Conservation (phyloP, 345 rosid genomes). For the Abelmoschus esculentus region DNA sequence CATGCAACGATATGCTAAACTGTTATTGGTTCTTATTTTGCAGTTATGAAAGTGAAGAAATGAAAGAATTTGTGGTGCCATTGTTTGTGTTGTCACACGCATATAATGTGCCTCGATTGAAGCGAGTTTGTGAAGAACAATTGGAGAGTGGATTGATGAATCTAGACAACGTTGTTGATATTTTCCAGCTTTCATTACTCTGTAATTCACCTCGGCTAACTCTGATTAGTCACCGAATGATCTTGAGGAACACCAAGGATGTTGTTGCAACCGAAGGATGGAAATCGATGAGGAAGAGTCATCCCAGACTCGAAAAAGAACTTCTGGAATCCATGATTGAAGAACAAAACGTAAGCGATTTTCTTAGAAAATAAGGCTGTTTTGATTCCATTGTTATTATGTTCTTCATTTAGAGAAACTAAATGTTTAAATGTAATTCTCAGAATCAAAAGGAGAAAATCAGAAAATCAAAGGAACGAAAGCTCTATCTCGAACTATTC, state of each 20-base stretch:
- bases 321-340: conserved; percentile 41
- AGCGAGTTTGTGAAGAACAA: conserved; percentile 47
- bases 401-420: neutral
- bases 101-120: conserved; percentile 56
- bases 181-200: conserved; percentile 65
- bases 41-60: conserved; percentile 28
- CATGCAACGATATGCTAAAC: conserved; percentile 9
- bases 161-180: conserved; percentile 65
- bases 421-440: neutral
- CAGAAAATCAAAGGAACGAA: neutral
- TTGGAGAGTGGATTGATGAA: conserved; percentile 63
- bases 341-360: conserved; percentile 46
- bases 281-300: conserved; percentile 72
- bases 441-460: neutral
- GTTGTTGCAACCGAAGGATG: conserved; percentile 28
- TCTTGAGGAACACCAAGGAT: neutral
- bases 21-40: conserved; percentile 6
- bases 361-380: neutral
- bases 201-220: neutral
- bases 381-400: neutral
- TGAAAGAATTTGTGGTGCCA: conserved; percentile 52
- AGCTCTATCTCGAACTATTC: neutral
- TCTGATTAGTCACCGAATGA: neutral
- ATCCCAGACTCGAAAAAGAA: conserved; percentile 70
- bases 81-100: conserved; percentile 73